These are phyloP conservation scores for Penicillium longicatenatum DNA, from an alignment of 495 filamentous ascomycete species.

Conservation along the genomic window DNA sequence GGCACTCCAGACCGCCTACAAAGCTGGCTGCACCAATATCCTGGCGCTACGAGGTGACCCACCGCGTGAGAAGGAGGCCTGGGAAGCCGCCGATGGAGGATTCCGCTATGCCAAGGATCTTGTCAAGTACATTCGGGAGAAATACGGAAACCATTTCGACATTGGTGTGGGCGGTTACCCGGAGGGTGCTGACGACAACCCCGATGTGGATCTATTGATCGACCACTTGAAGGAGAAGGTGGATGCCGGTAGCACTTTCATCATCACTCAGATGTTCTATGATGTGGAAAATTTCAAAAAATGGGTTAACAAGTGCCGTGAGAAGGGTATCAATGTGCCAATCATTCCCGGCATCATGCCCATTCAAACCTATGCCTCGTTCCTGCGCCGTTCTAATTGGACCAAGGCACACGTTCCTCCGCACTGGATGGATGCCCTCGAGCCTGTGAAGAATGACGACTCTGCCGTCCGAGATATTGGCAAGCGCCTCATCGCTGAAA, in stretches of 20 bases:
- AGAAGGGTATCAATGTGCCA: conserved; percentile 80
- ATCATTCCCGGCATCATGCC: conserved; percentile 99
- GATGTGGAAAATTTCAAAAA: conserved; percentile 90
- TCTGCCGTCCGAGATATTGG: conserved; percentile 88
- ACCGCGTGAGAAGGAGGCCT: conserved; percentile 90
- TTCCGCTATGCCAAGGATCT: conserved; percentile 94
- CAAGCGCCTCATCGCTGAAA: conserved; percentile 83
- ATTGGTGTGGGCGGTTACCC: conserved; percentile 98
- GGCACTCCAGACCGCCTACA: conserved; percentile 86
- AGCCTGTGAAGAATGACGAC: conserved; percentile 97
- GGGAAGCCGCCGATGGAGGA: conserved; percentile 80
- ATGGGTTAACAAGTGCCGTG: conserved; percentile 86
- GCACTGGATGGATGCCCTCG: conserved; percentile 76
- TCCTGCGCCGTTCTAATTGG: conserved; percentile 85
- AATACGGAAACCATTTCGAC: conserved; percentile 94
- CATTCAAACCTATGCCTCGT: conserved; percentile 91
- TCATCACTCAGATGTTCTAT: conserved; percentile 99
- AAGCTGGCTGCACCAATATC: conserved; percentile 96
- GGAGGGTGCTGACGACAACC: conserved; percentile 91
- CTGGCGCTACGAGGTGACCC: conserved; percentile 93
- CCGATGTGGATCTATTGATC: conserved; percentile 79
- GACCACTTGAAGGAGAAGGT: conserved; percentile 98
- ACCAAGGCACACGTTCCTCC: conserved; percentile 81
- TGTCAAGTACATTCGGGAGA: conserved; percentile 85
- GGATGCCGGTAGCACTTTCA: conserved; percentile 88